Conservation (phyloP, 306 rosid genomes). For the Dalbergia cochinchinensis region DNA sequence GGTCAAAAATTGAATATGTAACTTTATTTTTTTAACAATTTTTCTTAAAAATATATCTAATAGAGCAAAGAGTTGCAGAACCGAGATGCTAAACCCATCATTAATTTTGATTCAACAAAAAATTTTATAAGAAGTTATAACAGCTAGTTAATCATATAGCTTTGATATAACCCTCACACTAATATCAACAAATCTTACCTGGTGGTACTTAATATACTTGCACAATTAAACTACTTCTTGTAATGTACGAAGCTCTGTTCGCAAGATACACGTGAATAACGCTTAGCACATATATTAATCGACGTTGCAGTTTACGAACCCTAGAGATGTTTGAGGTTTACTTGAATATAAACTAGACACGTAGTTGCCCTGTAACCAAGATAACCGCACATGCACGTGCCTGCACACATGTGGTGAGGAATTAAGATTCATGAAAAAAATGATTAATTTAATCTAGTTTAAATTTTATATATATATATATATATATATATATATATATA, state of each 20-base stretch:
- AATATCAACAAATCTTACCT: no score
- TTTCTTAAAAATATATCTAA: no score
- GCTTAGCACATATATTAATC: not conserved
- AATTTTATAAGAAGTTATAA: no score
- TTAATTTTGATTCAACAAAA: no score
- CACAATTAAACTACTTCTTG: not conserved
- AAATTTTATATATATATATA: not conserved
- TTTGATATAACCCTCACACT: no score
- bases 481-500: no score
- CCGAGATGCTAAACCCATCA: no score
- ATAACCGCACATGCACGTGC: constrained; percentile 21
- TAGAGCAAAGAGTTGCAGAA: no score
- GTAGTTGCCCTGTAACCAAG: not conserved
- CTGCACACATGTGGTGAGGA: constrained; percentile 20
- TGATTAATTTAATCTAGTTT: not conserved
- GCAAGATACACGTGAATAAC: not conserved
- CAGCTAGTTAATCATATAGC: no score
- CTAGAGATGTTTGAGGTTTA: not conserved
- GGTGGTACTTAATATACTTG: no score
- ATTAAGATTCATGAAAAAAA: not conserved
- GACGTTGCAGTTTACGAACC: not conserved
- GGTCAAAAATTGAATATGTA: no score
- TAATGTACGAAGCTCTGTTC: not conserved
- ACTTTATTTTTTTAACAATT: no score
- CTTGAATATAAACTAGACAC: not conserved